Conservation (phyloP, 2,329 filamentous ascomycete species). For the Monilinia polystroma region DNA sequence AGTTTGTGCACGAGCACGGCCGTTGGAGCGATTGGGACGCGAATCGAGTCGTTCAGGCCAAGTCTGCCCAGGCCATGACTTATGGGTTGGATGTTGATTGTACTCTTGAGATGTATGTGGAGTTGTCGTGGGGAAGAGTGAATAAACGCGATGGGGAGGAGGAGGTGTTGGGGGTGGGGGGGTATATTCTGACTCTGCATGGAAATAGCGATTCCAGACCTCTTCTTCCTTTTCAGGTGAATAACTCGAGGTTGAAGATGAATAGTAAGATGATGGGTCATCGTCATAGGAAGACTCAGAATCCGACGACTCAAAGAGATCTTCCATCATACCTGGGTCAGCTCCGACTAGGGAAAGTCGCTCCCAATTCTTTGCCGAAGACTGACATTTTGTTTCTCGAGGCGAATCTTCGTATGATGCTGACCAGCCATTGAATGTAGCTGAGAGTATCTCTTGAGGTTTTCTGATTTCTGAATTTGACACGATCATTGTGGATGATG, state of each 20-base stretch:
- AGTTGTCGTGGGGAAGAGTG: conserved; percentile 11
- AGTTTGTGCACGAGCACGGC: conserved; percentile 18
- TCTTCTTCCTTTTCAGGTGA: conserved; percentile 15
- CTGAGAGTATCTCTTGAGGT: neutral
- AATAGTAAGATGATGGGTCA: conserved; percentile 15
- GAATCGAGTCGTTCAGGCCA: conserved; percentile 23
- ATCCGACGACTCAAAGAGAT: conserved; percentile 15
- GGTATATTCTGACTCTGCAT: neutral
- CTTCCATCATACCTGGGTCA: conserved; percentile 21
- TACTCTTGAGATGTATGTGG: neutral
- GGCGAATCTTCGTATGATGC: neutral
- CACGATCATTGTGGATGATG: conserved; percentile 22
- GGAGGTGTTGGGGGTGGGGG: neutral
- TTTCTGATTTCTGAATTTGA: conserved; percentile 16
- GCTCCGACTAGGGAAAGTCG: conserved; percentile 18
- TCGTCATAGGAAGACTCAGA: conserved; percentile 13
- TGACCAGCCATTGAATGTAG: neutral
- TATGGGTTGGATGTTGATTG: conserved; percentile 20
- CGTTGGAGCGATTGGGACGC: conserved; percentile 7
- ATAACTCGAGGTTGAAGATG: conserved; percentile 22
- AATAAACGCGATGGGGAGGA: conserved; percentile 8
- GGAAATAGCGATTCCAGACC: conserved; percentile 22
- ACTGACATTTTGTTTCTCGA: neutral
- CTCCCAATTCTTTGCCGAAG: conserved; percentile 1
- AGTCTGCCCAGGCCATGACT: conserved; percentile 14